Percentiles rank a stretch among this genome's conserved stretches.
Conservation (phyloP, 495 filamentous ascomycete species). For the Penicillium bialowiezense region DNA sequence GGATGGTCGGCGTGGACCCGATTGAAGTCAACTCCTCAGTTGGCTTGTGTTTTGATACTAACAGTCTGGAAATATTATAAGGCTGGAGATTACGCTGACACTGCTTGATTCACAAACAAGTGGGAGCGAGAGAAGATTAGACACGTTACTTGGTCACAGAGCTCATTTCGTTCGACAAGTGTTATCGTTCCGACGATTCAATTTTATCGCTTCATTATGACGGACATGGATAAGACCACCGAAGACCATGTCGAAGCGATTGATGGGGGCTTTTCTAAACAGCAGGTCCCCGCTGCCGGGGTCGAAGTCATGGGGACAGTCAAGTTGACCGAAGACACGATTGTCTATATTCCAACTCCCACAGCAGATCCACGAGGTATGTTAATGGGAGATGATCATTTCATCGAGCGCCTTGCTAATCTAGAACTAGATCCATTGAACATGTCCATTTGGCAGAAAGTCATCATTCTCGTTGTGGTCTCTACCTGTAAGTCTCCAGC, state of each 20-base stretch:
- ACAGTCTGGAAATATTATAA: too few species aligned
- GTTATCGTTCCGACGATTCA: too few species aligned
- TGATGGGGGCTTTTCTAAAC: neutral
- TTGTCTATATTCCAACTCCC: constrained; percentile 30
- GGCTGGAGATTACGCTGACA: too few species aligned
- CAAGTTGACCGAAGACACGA: constrained; percentile 25
- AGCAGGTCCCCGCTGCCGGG: neutral
- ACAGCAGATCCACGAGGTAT: constrained; percentile 27
- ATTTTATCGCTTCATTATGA: too few species aligned
- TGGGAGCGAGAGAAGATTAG: too few species aligned
- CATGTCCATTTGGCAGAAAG: constrained; percentile 27
- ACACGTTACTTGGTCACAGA: too few species aligned
- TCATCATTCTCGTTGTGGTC: constrained; percentile 20
- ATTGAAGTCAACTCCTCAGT: neutral
- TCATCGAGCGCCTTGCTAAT: neutral
- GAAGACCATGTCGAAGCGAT: too few species aligned
- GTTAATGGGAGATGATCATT: neutral
- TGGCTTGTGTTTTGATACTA: neutral
- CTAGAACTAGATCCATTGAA: constrained; percentile 24
- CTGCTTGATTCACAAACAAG: too few species aligned
- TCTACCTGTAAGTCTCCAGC: constrained; percentile 19
- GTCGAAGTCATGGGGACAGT: constrained; percentile 28
- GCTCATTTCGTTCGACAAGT: too few species aligned
- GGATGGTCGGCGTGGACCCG: constrained; percentile 2
- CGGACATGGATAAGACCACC: too few species aligned